These are phyloP conservation scores for Aspergillus wentii DNA, from an alignment of 495 filamentous ascomycete species.

Conservation along the genomic window DNA sequence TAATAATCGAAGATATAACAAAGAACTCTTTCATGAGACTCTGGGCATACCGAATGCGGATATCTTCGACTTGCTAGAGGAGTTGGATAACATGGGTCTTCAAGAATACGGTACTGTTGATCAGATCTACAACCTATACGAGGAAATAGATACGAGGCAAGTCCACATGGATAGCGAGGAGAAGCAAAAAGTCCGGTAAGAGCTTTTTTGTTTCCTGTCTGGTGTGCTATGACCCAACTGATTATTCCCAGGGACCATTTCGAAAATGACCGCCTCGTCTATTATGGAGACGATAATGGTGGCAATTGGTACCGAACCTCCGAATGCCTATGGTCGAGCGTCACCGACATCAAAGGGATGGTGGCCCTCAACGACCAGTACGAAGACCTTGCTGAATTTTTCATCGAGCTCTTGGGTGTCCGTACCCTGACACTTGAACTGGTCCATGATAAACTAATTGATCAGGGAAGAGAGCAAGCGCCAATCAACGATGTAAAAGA, in stretches of 20 bases:
- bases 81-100: slow-evolving; percentile 10
- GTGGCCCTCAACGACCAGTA: slow-evolving; percentile 28
- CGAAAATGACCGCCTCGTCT: slow-evolving; percentile 22
- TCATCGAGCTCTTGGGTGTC: slow-evolving; percentile 28
- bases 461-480: slow-evolving; percentile 6
- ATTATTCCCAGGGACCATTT: no score
- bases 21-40: slow-evolving; percentile 13
- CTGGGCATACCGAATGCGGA: slow-evolving; percentile 12
- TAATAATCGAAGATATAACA: slow-evolving; percentile 6
- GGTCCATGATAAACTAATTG: slow-evolving; percentile 27
- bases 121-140: slow-evolving; percentile 9
- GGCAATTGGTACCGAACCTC: slow-evolving; percentile 24
- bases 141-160: slow-evolving; percentile 4
- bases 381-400: slow-evolving; percentile 26
- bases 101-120: slow-evolving; percentile 3
- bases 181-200: no score
- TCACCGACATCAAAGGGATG: slow-evolving; percentile 29
- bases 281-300: slow-evolving; percentile 5
- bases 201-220: no score
- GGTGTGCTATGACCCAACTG: no score
- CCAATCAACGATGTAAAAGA: slow-evolving; percentile 23
- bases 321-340: slow-evolving; percentile 35
- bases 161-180: no score
- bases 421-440: slow-evolving; percentile 22
- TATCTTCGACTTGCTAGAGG: slow-evolving; percentile 11